Evolutionary conservation across 441 rosid species (phyloP).

Genomic region (Eutrema salsugineum): DNA sequence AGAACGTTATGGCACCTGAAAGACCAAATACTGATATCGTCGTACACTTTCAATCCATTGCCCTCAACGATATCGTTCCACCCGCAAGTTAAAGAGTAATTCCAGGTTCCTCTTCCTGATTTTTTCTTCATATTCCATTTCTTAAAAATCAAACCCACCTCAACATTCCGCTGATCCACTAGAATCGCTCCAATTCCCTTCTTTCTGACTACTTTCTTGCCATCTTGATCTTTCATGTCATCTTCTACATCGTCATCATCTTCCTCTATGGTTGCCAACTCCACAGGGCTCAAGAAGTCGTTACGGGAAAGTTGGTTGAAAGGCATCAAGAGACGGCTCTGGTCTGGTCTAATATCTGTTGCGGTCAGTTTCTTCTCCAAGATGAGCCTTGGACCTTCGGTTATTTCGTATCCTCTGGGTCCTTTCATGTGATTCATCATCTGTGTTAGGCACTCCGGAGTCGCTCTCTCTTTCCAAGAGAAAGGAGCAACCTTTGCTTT

Average conservation of each 20-base stretch:
- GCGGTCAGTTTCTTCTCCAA: not conserved
- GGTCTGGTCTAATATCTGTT: not conserved
- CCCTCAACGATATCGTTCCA: conserved; percentile 1
- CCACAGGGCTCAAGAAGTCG: not conserved
- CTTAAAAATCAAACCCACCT: not conserved
- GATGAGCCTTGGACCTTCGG: not conserved
- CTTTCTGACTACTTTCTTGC: no score
- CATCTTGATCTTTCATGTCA: no score
- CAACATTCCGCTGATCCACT: not conserved
- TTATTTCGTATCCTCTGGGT: not conserved
- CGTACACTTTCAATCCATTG: not conserved
- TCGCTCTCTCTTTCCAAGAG: conserved; percentile 6
- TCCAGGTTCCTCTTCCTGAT: not conserved
- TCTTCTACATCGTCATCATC: not conserved
- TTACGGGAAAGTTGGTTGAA: not conserved
- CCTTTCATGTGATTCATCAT: not conserved
- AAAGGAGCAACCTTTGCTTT: conserved; percentile 6
- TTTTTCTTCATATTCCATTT: not conserved
- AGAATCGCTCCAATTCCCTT: not conserved
- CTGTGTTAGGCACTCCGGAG: not conserved
- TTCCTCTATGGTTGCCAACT: not conserved
- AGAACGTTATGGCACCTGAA: not conserved
- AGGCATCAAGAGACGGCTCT: conserved; percentile 10
- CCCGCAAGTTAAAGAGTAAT: not conserved
- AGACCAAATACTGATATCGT: conserved; percentile 23